Base-by-base conservation (phyloP, 129 eudicot species). In the Rutidosis leptorrhynchoides region DNA sequence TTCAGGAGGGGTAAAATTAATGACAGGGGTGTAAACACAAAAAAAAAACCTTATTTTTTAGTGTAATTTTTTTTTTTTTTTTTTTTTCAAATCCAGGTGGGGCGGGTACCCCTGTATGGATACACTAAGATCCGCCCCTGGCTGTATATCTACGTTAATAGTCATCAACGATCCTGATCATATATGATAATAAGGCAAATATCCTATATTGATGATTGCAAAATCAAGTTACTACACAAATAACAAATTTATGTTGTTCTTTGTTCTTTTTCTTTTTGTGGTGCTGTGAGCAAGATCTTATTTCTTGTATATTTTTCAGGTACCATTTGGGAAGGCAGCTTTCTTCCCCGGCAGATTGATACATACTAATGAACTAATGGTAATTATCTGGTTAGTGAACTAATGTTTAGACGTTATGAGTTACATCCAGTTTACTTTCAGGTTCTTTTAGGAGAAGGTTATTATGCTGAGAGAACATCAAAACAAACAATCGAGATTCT, bases 321-420 rank as follows among this genome's bases (percentile, higher is more conserved):
- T 93, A 71, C 98, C 96, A 4, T 93, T 85, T 64, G 98, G 98
- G 32, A 80, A 84, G 76, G 95, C 89, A 24, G 98, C 98, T 0
- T 93, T 93, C 60, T 93, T 93, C 55, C 96, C 95, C 2, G 98
- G 98, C 21, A 85, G 83, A 24, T 66, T 93, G 77, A 84, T 88
- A 77, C 96, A 88, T 67, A 85, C 95, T 29, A 93, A 93, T 63
- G 96, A 93, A 69, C 80, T 88, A 64, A 46, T 78, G 96, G 98
- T 93, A 85, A 76, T 48, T 54, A 28, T 21, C 10, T 57, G 6
- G 8, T 51, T 43, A 30, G 26, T 53, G 45, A 67, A 35, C 23
- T 30, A 65, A 17, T 61, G 35, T 24, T 9, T 71, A 71, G 48
- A 57, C 35, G 32, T 73, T 64, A 69, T 25, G 58, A 49, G 55